Evolutionary conservation across 176 grass and related monocot genomes (phyloP), one percentile per base, ranked within the genome.

Genomic region (Oryza glumipatula): DNA sequence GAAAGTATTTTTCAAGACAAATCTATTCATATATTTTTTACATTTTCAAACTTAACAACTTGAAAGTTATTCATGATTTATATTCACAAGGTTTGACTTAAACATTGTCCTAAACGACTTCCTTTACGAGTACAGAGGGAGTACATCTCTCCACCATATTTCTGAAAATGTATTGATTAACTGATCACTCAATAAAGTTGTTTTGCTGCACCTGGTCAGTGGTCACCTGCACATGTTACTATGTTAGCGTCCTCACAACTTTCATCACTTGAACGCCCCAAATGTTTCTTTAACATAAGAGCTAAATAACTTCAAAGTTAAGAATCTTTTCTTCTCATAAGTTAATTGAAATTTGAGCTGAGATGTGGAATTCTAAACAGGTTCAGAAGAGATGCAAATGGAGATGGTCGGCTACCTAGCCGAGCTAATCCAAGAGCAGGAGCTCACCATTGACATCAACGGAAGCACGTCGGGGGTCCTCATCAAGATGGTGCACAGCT

Each of bases 381-480:
- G 92, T 45, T 77, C 87, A 52, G 91, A 94, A 82, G 93, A 98
- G 47, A 86, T 84, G 28, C 89, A 93, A 80, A 92, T 90, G 74
- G 85, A 95, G 89, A 98, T 98, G 93, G 77, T 92, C 14, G 84
- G 91, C 58, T 98, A 95, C 85, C 89, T 98, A 51, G 70, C 91
- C 15, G 95, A 98, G 21, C 82, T 98, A 16, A 77, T 86, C 6
- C 85, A 80, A 9, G 88, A 95, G 70, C 91, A 95, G 72, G 89
- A 95, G 72, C 80, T 93, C 76, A 85, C 75, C 81, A 90, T 86
- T 81, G 90, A 87, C 58, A 85, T 95, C 16, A 92, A 70, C 61
- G 83, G 43, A 41, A 91, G 73, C 79, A 86, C 87, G 21, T 88
- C 93, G 0, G 85, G 76, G 21, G 67, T 88, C 56, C 84, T 98